Evolutionary conservation across 2,329 filamentous ascomycete genomes (phyloP).

Genomic region (Piedraia hortae): DNA sequence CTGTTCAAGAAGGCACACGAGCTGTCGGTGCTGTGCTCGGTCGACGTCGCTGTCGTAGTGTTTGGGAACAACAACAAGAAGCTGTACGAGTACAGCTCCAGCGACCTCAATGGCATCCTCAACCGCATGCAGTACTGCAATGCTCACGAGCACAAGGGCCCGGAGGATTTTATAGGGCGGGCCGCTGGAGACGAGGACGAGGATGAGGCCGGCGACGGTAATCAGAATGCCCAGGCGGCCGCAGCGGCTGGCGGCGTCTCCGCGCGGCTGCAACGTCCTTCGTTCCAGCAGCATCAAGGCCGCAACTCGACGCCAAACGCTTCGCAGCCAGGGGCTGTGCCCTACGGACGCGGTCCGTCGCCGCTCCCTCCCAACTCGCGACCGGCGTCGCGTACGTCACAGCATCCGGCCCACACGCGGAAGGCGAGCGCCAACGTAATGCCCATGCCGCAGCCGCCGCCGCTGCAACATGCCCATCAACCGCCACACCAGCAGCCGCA

Average conservation of each 20-base stretch:
- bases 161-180: constrained; percentile 67
- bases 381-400: constrained; percentile 52
- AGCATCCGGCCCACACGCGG: constrained; percentile 33
- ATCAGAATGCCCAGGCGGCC: constrained; percentile 28
- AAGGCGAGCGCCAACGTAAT: constrained; percentile 48
- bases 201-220: constrained; percentile 42
- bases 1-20: constrained; percentile 99
- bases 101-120: constrained; percentile 77
- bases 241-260: constrained; percentile 44
- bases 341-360: constrained; percentile 54
- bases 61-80: constrained; percentile 99
- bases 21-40: constrained; percentile 87
- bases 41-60: constrained; percentile 95
- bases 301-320: constrained; percentile 59
- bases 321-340: constrained; percentile 71
- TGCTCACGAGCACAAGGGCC: constrained; percentile 88
- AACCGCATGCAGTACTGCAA: constrained; percentile 75
- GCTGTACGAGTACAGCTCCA: constrained; percentile 88
- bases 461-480: constrained; percentile 27
- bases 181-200: constrained; percentile 44
- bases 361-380: constrained; percentile 52
- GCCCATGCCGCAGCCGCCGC: constrained; percentile 30
- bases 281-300: too few relatives aligned
- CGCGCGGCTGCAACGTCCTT: too few relatives aligned
- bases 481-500: constrained; percentile 26